Percentiles rank a stretch among this genome's conserved stretches.
phyloP scores from a whole-genome alignment of 2,329 filamentous ascomycete species.

The Aureobasidium vineae region DNA sequence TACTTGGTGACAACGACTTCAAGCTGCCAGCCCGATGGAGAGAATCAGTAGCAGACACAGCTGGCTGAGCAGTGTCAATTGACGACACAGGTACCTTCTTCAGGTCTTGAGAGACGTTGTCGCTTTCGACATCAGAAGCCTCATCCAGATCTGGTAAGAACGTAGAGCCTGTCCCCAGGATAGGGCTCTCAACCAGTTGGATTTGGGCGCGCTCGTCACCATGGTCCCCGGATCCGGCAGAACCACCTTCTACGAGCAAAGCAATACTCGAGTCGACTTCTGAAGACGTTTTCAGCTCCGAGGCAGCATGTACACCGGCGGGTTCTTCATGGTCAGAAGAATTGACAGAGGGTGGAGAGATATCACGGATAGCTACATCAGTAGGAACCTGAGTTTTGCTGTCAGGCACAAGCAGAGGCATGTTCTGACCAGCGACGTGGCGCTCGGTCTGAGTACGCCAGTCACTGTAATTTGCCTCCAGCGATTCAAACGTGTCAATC shows the following conservation, averaged over 20 bases:
- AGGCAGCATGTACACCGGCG: neutral
- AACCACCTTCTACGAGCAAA: too few species aligned
- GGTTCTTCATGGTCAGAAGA: neutral
- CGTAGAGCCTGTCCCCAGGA: neutral
- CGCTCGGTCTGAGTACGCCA: constrained; percentile 80
- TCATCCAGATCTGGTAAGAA: constrained; percentile 5
- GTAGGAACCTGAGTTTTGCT: neutral
- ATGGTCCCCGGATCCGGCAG: neutral
- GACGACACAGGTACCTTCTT: neutral
- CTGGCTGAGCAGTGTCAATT: neutral
- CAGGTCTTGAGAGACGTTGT: neutral
- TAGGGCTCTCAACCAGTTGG: constrained; percentile 15
- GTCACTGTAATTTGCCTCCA: constrained; percentile 73
- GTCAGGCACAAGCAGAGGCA: neutral
- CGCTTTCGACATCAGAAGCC: neutral
- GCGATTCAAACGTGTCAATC: constrained; percentile 79
- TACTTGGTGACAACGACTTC: constrained; percentile 3
- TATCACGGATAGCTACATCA: neutral
- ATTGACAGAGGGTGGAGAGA: neutral
- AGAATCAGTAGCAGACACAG: neutral
- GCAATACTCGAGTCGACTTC: neutral
- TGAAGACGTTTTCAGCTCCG: neutral
- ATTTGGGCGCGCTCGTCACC: neutral
- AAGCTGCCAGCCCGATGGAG: constrained; percentile 10
- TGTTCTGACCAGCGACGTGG: constrained; percentile 54